Conservation (phyloP, 306 rosid species). For the Oxytropis ochrocephala region DNA sequence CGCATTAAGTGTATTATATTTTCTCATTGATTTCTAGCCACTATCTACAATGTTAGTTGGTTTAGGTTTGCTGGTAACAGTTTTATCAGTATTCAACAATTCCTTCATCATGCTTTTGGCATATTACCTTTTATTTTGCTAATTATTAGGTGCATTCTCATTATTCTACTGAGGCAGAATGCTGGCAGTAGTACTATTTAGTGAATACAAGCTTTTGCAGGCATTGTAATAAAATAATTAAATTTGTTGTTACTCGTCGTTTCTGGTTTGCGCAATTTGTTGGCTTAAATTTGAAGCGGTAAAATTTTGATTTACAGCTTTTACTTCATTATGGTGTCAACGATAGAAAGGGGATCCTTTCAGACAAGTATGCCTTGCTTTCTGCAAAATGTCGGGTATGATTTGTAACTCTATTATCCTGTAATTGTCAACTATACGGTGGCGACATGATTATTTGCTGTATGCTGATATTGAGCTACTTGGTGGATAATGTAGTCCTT, state of each 20-base stretch:
- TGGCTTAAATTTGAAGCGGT: conserved; percentile 20
- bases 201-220: not conserved
- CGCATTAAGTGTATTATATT: not conserved
- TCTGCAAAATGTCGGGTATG: conserved; percentile 91
- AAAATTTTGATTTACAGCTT: conserved; percentile 51
- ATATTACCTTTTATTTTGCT: not conserved
- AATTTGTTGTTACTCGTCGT: not conserved
- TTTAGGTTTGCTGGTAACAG: not conserved
- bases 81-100: not conserved
- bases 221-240: not conserved
- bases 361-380: conserved; percentile 67
- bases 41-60: not conserved
- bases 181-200: not conserved
- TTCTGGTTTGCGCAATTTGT: conserved; percentile 7
- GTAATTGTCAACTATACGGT: conserved; percentile 1
- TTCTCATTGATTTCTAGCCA: not conserved
- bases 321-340: conserved; percentile 54
- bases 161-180: not conserved
- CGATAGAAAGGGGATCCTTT: conserved; percentile 70
- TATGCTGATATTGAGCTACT: conserved; percentile 23
- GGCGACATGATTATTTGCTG: conserved; percentile 4
- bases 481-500: conserved; percentile 52
- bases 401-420: conserved; percentile 12
- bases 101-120: not conserved
- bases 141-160: not conserved